Conservation (phyloP, 1,139 yeast species). For the Suhomyces maxii region DNA sequence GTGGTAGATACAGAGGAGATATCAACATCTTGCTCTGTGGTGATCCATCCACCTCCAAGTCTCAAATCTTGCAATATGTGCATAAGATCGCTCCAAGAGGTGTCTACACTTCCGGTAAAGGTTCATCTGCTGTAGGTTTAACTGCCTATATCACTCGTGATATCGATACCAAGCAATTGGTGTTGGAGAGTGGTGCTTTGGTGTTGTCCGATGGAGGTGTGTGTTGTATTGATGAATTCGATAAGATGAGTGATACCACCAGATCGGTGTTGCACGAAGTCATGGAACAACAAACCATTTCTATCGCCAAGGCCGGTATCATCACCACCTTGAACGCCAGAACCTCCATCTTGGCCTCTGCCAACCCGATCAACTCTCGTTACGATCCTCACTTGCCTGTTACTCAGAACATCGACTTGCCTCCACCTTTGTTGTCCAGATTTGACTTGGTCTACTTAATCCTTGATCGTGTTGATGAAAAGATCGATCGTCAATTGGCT, state of each 20-base stretch:
- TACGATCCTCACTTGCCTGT: slow-evolving; percentile 93
- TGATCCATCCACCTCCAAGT: slow-evolving; percentile 96
- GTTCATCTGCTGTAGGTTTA: slow-evolving; percentile 97
- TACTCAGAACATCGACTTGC: slow-evolving; percentile 90
- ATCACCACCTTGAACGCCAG: slow-evolving; percentile 95
- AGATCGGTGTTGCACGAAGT: slow-evolving; percentile 96
- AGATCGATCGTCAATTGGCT: slow-evolving; percentile 81
- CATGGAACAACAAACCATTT: slow-evolving; percentile 98
- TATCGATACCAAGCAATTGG: slow-evolving; percentile 88
- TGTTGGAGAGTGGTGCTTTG: slow-evolving; percentile 93
- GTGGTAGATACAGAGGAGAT: slow-evolving; percentile 96
- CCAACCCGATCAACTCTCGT: slow-evolving; percentile 96
- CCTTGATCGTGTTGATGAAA: slow-evolving; percentile 89
- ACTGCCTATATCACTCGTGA: slow-evolving; percentile 97
- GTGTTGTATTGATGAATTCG: slow-evolving; percentile 98
- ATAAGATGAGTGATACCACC: slow-evolving; percentile 93
- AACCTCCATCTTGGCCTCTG: slow-evolving; percentile 93
- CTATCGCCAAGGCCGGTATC: slow-evolving; percentile 97
- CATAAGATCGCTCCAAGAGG: slow-evolving; percentile 98
- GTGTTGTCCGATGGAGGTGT: slow-evolving; percentile 98
- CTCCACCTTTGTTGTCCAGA: slow-evolving; percentile 92
- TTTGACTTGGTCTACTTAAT: slow-evolving; percentile 91
- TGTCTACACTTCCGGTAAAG: slow-evolving; percentile 96
- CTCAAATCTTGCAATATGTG: slow-evolving; percentile 89
- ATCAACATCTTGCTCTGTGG: slow-evolving; percentile 89